Evolutionary conservation across 306 rosid genomes (phyloP).

Genomic region (Prunus davidiana): DNA sequence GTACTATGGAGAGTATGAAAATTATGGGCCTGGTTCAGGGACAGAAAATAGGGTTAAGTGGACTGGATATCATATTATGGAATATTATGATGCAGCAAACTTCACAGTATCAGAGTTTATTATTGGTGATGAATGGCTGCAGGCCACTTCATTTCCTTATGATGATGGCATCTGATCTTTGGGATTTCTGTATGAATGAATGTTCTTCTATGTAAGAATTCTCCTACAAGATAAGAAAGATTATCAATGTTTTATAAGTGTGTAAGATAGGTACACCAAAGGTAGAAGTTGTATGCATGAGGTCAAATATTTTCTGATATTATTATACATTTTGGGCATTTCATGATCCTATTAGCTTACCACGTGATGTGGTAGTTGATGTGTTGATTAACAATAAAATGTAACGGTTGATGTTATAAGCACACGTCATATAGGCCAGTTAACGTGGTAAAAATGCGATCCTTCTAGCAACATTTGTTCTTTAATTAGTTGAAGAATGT

Average conservation of each 20-base stretch:
- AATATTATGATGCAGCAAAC: conserved; percentile 49
- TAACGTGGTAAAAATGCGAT: too few species aligned
- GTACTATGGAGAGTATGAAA: conserved; percentile 70
- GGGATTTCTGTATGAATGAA: neutral
- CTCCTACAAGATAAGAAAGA: neutral
- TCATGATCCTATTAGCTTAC: neutral
- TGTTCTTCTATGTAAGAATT: neutral
- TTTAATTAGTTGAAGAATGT: too few species aligned
- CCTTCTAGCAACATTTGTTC: too few species aligned
- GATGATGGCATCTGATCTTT: conserved; percentile 50
- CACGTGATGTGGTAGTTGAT: neutral
- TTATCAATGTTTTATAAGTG: neutral
- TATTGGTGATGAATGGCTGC: conserved; percentile 63
- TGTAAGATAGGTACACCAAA: neutral
- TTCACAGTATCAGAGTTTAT: conserved; percentile 62
- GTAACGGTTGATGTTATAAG: too few species aligned
- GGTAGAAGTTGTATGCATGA: neutral
- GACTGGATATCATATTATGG: conserved; percentile 64
- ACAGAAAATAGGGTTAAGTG: conserved; percentile 48
- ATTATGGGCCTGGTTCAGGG: conserved; percentile 68
- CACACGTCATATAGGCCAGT: too few species aligned
- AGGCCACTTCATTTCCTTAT: conserved; percentile 72
- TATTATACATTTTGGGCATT: neutral
- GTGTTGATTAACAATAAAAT: neutral
- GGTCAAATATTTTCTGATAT: neutral